Evolutionary conservation across 148 eudicot species (phyloP), one percentile per base, ranked within the genome.

Genomic region (Nyssa sinensis): DNA sequence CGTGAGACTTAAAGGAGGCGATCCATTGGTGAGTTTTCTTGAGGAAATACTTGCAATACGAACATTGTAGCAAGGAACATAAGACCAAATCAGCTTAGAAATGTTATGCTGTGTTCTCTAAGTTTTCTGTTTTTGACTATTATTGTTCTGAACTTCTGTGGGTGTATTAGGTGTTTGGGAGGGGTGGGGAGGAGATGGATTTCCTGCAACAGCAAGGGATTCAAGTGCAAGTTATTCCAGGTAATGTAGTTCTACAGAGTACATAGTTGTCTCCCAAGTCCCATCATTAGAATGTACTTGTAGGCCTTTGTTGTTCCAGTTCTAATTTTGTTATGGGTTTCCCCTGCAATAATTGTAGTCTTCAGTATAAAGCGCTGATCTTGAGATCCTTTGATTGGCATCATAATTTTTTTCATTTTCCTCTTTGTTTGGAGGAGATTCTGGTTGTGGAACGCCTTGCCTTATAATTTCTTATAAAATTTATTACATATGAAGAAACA

Each of bases 151-250:
- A 44, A 44, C 14, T 11, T 44, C 1, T 11, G 51, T 67, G 25
- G 60, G 35, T 51, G 78, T 60, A 17, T 24, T 75, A 81, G 96
- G 92, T 95, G 51, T 95, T 95, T 79, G 98, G 98, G 64, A 85
- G 98, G 60, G 98, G 98, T 78, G 98, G 98, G 34, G 97, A 95
- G 81, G 98, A 95, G 88, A 92, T 95, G 96, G 98, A 95, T 78
- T 95, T 92, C 82, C 81, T 95, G 74, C 93, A 89, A 74, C 92
- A 89, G 74, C 85, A 95, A 66, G 98, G 98, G 47, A 89, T 95
- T 80, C 87, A 88, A 67, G 98, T 95, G 9, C 91, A 89, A 88
- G 96, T 95, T 64, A 85, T 95, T 84, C 98, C 98, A 37, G 98
- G 97, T 94, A 89, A 17, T 35, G 29, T n/a, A 1, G 1, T 60